Evolutionary conservation across 148 eudicot genomes (phyloP), one percentile per base, ranked within the genome.

Genomic region (Fagopyrum tataricum): DNA sequence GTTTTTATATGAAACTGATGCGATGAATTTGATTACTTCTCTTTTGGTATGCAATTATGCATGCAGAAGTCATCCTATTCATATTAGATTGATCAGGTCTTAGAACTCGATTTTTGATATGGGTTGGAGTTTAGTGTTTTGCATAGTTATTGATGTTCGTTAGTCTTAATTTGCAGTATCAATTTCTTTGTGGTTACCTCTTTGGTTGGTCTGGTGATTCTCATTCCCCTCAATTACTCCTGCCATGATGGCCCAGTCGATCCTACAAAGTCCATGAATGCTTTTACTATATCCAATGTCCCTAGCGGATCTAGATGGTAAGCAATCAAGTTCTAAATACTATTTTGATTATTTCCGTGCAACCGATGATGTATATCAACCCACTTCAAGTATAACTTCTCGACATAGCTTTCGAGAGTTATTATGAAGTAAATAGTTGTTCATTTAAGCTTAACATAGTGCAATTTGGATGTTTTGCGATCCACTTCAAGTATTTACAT

Each of bases 271-370:
- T 83, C 87, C 76, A 82, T 93, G 95, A 86, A 86, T 79, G 75
- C 86, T 26, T 86, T 89, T 75, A 86, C 95, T 43, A 93, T 93
- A 78, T 91, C 98, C 10, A 91, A 89, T 82, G 80, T 91, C 23
- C 44, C 68, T 62, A 76, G 75, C 40, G 98, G 97, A 41, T 91
- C 98, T 24, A 68, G 89, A 84, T 86, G 89, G 98, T 91, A 80
- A 78, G 67, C 23, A 71, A 78, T 59, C 23, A 71, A 21, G 14
- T 71, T 51, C 4, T 17, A 23, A 39, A 23, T 23, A 24, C 12
- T 61, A 17, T 17, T 61, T 24, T 11, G 13, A 7, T 4, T 1
- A 11, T 61, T 9, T 26, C 15, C 23, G 6, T 61, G 41, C 66
- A 59, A 24, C 8, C 13, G 11, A 46, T 46, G 49, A 46, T 31